Evolutionary conservation across 305 asterid species (phyloP).

Genomic region (Coffea humblotiana): DNA sequence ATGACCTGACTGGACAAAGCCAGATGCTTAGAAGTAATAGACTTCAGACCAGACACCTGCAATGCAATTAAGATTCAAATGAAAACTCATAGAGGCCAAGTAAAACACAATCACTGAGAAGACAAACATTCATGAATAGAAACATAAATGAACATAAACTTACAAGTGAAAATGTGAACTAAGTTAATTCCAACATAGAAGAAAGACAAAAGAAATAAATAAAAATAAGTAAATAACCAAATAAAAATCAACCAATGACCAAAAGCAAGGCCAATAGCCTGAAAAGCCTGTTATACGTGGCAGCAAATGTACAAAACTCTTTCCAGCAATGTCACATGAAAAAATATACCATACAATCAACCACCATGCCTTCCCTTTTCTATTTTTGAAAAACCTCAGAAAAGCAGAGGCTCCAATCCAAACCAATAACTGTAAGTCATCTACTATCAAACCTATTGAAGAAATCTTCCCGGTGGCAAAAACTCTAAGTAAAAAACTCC

Average conservation of each 20-base stretch:
- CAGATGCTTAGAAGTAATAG: constrained; percentile 97
- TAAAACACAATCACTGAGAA: neutral
- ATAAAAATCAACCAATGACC: neutral
- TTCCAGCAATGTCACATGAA: neutral
- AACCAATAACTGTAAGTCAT: neutral
- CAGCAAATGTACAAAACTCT: neutral
- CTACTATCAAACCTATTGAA: neutral
- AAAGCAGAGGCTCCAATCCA: neutral
- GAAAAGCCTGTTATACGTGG: neutral
- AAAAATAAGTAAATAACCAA: too few relatives aligned
- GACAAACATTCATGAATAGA: constrained; percentile 4
- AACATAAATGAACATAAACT: neutral
- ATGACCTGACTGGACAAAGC: constrained; percentile 99
- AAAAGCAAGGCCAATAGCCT: neutral
- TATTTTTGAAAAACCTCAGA: too few relatives aligned
- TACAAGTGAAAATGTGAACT: neutral
- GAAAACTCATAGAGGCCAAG: neutral
- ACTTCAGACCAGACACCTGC: constrained; percentile 99
- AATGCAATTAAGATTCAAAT: constrained; percentile 26
- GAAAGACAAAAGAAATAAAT: neutral
- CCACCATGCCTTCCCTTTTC: neutral
- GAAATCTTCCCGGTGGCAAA: neutral
- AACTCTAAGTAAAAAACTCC: neutral
- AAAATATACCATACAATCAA: too few relatives aligned
- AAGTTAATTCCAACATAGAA: neutral